Conservation (phyloP, 2,329 filamentous ascomycete genomes). For the Penicillium oxalicum region DNA sequence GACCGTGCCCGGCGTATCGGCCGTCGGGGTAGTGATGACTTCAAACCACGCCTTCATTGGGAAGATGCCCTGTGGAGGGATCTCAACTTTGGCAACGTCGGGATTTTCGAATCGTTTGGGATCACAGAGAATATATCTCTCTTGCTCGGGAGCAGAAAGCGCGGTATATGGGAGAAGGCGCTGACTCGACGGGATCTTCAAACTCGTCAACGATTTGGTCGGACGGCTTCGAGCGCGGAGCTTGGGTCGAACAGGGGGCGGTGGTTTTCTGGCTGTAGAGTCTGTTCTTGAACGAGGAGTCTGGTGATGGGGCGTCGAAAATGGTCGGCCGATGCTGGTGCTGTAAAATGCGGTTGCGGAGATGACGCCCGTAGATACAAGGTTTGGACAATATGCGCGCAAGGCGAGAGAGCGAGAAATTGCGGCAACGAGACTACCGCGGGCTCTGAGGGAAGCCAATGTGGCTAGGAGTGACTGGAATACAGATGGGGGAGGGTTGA, state of each 20-base stretch:
- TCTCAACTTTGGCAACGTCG: conserved; percentile 8
- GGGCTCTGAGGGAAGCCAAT: conserved; percentile 32
- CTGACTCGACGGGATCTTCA: conserved; percentile 1
- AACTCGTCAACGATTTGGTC: background rate
- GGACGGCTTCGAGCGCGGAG: background rate
- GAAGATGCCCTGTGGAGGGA: conserved; percentile 2
- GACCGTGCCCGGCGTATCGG: conserved; percentile 76
- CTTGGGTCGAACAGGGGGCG: background rate
- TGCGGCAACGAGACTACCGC: conserved; percentile 26
- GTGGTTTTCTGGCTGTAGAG: background rate
- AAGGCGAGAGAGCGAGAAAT: conserved; percentile 21
- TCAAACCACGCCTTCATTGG: conserved; percentile 70
- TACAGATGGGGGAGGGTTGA: background rate
- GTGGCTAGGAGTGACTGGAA: conserved; percentile 18
- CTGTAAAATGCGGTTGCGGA: conserved; percentile 8
- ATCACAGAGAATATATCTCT: conserved; percentile 23
- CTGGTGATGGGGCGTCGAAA: background rate
- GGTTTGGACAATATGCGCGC: conserved; percentile 11
- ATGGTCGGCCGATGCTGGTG: background rate
- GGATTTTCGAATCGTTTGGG: conserved; percentile 10
- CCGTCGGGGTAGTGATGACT: conserved; percentile 74
- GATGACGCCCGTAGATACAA: conserved; percentile 7
- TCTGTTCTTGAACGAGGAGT: background rate
- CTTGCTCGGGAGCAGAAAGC: background rate
- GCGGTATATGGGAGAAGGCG: conserved; percentile 7